Base-by-base conservation (phyloP, 768 basidiomycete species). In the Infundibulicybe gibba region DNA sequence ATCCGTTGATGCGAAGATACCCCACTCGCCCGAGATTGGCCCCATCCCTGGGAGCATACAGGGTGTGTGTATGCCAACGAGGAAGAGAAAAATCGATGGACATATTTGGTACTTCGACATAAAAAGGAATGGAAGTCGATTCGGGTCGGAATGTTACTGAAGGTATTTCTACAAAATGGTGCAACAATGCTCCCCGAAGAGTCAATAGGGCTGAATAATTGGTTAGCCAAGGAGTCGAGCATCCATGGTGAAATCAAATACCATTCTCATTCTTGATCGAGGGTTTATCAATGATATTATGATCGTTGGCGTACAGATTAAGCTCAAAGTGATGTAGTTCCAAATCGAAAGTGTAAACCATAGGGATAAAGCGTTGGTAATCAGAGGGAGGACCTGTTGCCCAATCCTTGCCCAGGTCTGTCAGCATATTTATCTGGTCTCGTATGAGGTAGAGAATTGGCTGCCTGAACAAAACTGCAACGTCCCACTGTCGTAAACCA, bases 231-330 rank as follows among this genome's bases (percentile, higher is more conserved):
- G 6, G 30, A 17, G 44, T 25, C 16, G 4, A 21, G 15, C 32
- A 45, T 35, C 41, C 34, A n/a, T 3, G 31, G 14, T 43, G 25
- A 35, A 31, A 32, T 41, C 16, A 5, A 21, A 46, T 56, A 93
- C 93, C 84, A 61, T 98, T 97, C 55, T 92, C 88, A n/a, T 92
- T 87, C 47, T 67, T 70, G 47, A 83, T 70, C 31, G 85, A 67
- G 2, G 94, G 92, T 50, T 87, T 89, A 69, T 97, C 92, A 42
- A 98, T 89, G 59, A 98, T 91, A 59, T 98, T 98, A 59, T 93
- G 92, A 63, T 98, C 95, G 59, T 98, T 98, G 43, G 90, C 81
- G 59, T 90, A 94, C 19, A 90, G 61, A 54, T 87, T 86, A 42
- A 95, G 60, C 49, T 80, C 76, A 64, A 83, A 94, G 56, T 91